These are phyloP conservation scores for Vitis riparia DNA, from an alignment of 164 flowering plant species.

Conservation along the genomic window DNA sequence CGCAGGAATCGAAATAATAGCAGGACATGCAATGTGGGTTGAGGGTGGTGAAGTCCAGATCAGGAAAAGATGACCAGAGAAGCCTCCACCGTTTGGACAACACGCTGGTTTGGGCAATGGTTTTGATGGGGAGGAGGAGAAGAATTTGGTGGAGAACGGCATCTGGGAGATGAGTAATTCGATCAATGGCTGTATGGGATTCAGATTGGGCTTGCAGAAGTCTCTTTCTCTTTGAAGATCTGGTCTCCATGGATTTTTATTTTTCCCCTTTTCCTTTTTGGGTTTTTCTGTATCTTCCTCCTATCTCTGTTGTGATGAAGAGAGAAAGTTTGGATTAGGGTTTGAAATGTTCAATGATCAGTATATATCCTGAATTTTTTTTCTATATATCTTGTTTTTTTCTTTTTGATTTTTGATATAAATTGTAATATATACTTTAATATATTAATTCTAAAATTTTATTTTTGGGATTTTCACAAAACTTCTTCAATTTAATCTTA, in stretches of 20 bases:
- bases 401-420: too few species aligned
- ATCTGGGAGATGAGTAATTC: constrained; percentile 55
- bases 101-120: constrained; percentile 33
- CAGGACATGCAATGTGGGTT: not conserved
- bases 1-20: not conserved
- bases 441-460: too few species aligned
- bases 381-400: too few species aligned
- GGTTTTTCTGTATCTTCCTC: not conserved
- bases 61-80: constrained; percentile 52
- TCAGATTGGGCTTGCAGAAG: constrained; percentile 1
- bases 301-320: not conserved
- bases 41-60: constrained; percentile 50
- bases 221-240: constrained; percentile 46
- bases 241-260: constrained; percentile 42
- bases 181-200: constrained; percentile 6
- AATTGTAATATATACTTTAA: too few species aligned
- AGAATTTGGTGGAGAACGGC: constrained; percentile 42
- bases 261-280: not conserved
- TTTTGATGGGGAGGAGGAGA: constrained; percentile 38
- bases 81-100: constrained; percentile 44
- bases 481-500: too few species aligned
- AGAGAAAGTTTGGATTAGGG: constrained; percentile 12
- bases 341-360: constrained; percentile 27
- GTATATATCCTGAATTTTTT: too few species aligned
- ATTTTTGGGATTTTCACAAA: too few species aligned